These are phyloP conservation scores for Edaphochlamys debaryana DNA, from an alignment of 139 green algal species.

Conservation along the genomic window DNA sequence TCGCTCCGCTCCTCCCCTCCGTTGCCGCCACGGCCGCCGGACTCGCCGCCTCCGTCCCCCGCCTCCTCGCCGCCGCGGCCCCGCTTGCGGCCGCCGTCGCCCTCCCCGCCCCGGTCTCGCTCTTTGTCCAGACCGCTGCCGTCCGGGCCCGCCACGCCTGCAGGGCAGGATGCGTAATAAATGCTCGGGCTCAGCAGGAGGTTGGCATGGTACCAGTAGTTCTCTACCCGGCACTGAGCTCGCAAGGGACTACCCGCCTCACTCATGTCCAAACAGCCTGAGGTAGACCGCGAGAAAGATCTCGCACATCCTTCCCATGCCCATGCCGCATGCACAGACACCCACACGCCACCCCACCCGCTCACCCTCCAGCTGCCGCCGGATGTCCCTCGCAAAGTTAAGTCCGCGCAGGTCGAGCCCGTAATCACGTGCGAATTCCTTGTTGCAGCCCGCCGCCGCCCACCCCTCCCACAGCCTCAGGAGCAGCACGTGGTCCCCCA, in stretches of 20 bases:
- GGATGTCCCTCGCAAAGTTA: constrained; percentile 87
- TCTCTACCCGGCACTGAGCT: too few species aligned
- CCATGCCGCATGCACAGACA: too few species aligned
- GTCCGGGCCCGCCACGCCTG: constrained; percentile 20
- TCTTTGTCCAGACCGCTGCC: constrained; percentile 47
- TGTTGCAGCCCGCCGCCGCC: constrained; percentile 56
- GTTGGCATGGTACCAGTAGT: too few species aligned
- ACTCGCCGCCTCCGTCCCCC: not conserved
- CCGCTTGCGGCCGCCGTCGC: not conserved
- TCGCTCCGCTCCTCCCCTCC: not conserved
- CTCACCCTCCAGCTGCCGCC: constrained; percentile 82
- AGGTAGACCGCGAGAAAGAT: too few species aligned
- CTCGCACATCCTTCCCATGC: too few species aligned
- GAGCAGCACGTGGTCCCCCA: constrained; percentile 91
- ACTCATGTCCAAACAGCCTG: too few species aligned
- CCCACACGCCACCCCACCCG: not conserved
- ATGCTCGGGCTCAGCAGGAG: too few species aligned
- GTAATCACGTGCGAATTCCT: constrained; percentile 48
- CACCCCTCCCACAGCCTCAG: constrained; percentile 87
- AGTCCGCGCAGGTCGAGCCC: constrained; percentile 84
- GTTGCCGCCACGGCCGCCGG: not conserved
- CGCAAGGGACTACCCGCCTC: too few species aligned
- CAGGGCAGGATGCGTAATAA: not conserved
- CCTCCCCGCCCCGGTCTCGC: not conserved
- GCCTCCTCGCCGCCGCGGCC: not conserved